Evolutionary conservation across 352 stramenopile species (phyloP).

Genomic region (Bremia lactucae): DNA sequence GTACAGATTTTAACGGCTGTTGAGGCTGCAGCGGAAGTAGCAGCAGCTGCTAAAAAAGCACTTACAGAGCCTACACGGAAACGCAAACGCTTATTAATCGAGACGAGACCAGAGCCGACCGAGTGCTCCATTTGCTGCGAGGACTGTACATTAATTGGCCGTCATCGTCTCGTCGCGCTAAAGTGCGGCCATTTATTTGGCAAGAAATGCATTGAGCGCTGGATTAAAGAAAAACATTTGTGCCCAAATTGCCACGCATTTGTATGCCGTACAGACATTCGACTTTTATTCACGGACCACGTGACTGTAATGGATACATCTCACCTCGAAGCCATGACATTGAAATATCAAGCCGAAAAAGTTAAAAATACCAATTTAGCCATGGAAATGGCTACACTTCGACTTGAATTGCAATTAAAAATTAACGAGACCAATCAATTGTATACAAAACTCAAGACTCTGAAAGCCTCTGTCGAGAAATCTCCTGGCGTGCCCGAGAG

Average conservation of each 20-base stretch:
- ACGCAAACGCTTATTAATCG: constrained; percentile 18
- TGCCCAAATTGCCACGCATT: constrained; percentile 60
- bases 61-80: constrained; percentile 5
- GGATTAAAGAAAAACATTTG: constrained; percentile 41
- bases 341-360: constrained; percentile 53
- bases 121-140: constrained; percentile 76
- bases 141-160: constrained; percentile 37
- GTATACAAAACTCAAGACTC: too few relatives aligned
- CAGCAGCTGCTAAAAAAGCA: constrained; percentile 6
- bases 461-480: too few relatives aligned
- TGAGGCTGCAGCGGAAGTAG: constrained; percentile 14
- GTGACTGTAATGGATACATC: constrained; percentile 71
- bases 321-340: constrained; percentile 39
- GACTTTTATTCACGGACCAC: constrained; percentile 53
- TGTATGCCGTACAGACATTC: constrained; percentile 43
- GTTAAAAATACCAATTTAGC: constrained; percentile 31
- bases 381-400: constrained; percentile 30
- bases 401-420: constrained; percentile 27
- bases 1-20: constrained; percentile 20
- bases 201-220: constrained; percentile 65
- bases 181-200: constrained; percentile 66
- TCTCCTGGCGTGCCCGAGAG: too few relatives aligned
- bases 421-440: constrained; percentile 15
- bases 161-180: constrained; percentile 61
- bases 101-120: constrained; percentile 37